Conservation (phyloP, 2,329 filamentous ascomycete species). For the Raffaelea albimanens region DNA sequence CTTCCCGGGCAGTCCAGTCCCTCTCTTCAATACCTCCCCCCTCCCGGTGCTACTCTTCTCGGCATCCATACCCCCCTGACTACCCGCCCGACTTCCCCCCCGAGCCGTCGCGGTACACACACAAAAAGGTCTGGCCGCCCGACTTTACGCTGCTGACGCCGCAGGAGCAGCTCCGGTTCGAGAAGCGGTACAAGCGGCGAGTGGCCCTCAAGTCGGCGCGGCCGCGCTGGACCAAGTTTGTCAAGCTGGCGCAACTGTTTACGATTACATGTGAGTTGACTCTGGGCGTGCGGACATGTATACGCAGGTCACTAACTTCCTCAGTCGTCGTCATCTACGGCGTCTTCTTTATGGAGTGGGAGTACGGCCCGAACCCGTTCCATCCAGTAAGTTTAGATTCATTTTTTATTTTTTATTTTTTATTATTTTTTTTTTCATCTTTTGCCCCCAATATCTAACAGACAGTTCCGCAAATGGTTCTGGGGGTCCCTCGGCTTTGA, state of each 20-base stretch:
- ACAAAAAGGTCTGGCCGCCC: constrained; percentile 69
- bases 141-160: constrained; percentile 60
- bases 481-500: constrained; percentile 14
- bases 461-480: constrained; percentile 16
- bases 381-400: constrained; percentile 31
- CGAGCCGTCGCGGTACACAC: too few relatives aligned
- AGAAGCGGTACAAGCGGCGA: constrained; percentile 69
- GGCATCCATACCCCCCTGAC: not conserved
- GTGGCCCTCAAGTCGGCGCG: constrained; percentile 51
- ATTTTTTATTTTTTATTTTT: not conserved
- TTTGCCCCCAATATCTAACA: not conserved
- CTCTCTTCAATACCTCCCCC: not conserved
- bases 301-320: not conserved
- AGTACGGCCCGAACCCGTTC: constrained; percentile 35
- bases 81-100: not conserved
- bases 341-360: constrained; percentile 54
- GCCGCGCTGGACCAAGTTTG: constrained; percentile 54
- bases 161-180: constrained; percentile 68
- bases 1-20: not conserved
- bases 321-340: constrained; percentile 45
- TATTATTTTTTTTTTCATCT: not conserved
- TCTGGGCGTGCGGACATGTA: not conserved
- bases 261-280: constrained; percentile 43
- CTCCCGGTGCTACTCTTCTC: not conserved
- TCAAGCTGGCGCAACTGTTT: constrained; percentile 55